Evolutionary conservation across 257 asterid species (phyloP), one percentile per base, ranked within the genome.

Genomic region (Solanum chiquidenum): DNA sequence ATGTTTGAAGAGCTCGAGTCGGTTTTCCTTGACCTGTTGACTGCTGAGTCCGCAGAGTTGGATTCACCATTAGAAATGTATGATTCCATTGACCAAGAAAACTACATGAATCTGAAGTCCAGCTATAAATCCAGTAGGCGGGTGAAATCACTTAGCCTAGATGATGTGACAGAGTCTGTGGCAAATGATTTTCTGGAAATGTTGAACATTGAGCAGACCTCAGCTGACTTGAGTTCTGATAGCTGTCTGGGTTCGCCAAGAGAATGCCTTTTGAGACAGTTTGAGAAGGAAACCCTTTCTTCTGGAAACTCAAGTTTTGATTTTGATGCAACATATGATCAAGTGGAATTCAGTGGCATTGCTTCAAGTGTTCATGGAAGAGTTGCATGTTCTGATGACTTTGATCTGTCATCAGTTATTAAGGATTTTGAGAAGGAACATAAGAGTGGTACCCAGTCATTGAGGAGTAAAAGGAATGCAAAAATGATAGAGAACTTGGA

Each of bases 121-220:
- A 90, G 88, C 40, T 88, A 68, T 72, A 86, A 86, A 74, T 79
- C 86, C 52, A 88, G 91, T 66, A 90, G 84, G 92, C 82, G 88
- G 85, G 88, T 83, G 84, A 91, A 92, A 88, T 93, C 98, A 40
- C 93, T 85, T 88, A 92, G 92, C 93, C 85, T 93, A 90, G 97
- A 92, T 86, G 94, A 92, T 88, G 88, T 90, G 52, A 92, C 94
- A 73, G 98, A 95, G 86, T 92, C 95, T 12, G 95, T 96, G 83
- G 98, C 94, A 86, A 92, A 94, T 73, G 98, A 95, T 82, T 96
- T 94, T 93, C 96, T 96, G 86, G 86, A 92, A 89, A 92, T 93
- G 95, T 85, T 96, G 91, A 90, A 91, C 77, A 29, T 86, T 86
- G 94, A 90, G 76, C 93, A 87, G 90, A 85, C 86, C 83, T 91